A percentile compares a stretch with the other conserved stretches of the same genome.
Conservation (phyloP, 2,329 filamentous ascomycete genomes). For the Curvularia spicifera region DNA sequence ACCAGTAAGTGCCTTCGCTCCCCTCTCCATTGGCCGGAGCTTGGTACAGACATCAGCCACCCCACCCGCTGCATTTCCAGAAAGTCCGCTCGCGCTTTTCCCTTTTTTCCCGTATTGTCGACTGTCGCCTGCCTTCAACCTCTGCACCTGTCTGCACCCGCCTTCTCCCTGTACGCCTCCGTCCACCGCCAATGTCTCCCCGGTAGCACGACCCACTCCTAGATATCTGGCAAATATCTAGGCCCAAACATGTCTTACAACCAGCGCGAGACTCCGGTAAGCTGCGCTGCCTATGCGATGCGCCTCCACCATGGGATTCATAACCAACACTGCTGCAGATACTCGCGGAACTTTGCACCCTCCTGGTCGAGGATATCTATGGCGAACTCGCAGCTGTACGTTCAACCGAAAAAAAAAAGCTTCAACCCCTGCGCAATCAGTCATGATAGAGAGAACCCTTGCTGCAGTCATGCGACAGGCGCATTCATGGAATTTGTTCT, state of each 20-base stretch:
- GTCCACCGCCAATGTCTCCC: slow-evolving; percentile 37
- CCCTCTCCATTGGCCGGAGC: slow-evolving; percentile 17
- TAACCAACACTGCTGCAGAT: slow-evolving; percentile 65
- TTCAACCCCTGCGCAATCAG: not conserved
- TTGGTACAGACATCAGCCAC: slow-evolving; percentile 9
- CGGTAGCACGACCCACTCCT: slow-evolving; percentile 37
- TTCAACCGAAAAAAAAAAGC: not conserved
- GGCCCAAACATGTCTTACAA: slow-evolving; percentile 43
- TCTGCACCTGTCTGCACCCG: not conserved
- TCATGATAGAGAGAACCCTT: not conserved
- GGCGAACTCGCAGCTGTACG: slow-evolving; percentile 89
- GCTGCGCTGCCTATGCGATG: slow-evolving; percentile 21
- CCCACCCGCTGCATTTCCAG: slow-evolving; percentile 9
- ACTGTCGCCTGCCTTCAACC: slow-evolving; percentile 6
- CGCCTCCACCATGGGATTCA: slow-evolving; percentile 34
- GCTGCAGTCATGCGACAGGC: slow-evolving; percentile 14
- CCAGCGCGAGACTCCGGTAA: slow-evolving; percentile 48
- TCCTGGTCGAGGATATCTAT: slow-evolving; percentile 86
- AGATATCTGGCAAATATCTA: slow-evolving; percentile 48
- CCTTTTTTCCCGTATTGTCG: not conserved
- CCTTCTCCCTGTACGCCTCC: not conserved
- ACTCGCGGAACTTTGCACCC: slow-evolving; percentile 84
- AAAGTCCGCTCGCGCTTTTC: slow-evolving; percentile 6
- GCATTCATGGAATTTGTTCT: slow-evolving; percentile 16
- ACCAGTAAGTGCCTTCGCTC: slow-evolving; percentile 15